A percentile compares a stretch with the other conserved stretches of the same genome.
Conservation (phyloP, 305 asterid species). For the Solanum hybrid region DNA sequence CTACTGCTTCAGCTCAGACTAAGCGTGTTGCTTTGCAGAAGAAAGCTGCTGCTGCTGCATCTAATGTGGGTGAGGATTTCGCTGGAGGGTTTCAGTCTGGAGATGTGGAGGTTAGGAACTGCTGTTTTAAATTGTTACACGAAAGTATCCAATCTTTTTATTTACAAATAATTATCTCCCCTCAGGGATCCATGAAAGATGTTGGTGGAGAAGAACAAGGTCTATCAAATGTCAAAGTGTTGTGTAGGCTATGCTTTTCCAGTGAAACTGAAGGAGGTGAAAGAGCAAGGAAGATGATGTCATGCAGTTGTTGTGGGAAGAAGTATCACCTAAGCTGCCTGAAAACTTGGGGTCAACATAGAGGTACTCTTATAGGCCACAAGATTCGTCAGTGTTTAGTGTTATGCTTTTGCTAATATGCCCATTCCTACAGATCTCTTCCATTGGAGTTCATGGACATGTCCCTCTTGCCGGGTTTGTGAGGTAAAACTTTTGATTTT, state of each 20-base stretch:
- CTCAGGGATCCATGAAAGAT: constrained; percentile 45
- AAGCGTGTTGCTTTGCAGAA: constrained; percentile 84
- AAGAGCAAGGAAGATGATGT: constrained; percentile 76
- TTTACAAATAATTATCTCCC: constrained; percentile 6
- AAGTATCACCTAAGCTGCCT: constrained; percentile 85
- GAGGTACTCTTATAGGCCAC: constrained; percentile 46
- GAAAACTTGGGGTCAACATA: constrained; percentile 80
- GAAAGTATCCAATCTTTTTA: neutral
- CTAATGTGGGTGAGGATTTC: constrained; percentile 67
- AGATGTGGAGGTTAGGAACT: constrained; percentile 48
- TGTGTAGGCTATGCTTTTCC: constrained; percentile 83
- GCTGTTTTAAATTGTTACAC: neutral
- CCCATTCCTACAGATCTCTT: constrained; percentile 60
- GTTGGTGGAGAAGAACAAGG: constrained; percentile 63
- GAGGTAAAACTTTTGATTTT: constrained; percentile 51
- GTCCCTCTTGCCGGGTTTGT: constrained; percentile 90
- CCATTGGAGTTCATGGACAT: constrained; percentile 97
- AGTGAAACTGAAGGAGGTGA: constrained; percentile 89
- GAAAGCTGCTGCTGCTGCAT: constrained; percentile 89
- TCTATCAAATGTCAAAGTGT: constrained; percentile 53
- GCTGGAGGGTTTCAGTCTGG: constrained; percentile 83
- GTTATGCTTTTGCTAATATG: constrained; percentile 5
- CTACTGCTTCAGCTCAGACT: constrained; percentile 49
- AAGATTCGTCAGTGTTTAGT: neutral
- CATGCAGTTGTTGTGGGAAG: constrained; percentile 85